Conservation (phyloP, 1,284 basidiomycete species). For the Agroathelia rolfsii region DNA sequence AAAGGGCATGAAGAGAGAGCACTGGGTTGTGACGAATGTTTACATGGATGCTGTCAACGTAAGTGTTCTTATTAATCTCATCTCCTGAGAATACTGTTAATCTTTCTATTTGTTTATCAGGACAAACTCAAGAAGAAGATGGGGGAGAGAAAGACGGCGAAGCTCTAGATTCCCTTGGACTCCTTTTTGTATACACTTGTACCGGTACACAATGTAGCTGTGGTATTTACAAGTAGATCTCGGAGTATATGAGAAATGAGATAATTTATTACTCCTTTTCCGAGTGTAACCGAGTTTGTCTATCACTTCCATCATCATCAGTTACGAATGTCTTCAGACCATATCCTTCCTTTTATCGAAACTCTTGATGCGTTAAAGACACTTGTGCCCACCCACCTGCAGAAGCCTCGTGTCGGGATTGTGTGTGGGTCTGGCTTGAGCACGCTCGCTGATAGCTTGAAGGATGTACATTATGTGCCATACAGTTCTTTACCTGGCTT, state of each 20-base stretch:
- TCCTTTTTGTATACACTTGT: neutral
- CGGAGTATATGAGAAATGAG: no score
- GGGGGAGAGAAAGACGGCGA: slow-evolving; percentile 1
- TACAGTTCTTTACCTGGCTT: slow-evolving; percentile 61
- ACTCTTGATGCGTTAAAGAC: slow-evolving; percentile 28
- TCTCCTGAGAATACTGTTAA: neutral
- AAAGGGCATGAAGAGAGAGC: slow-evolving; percentile 81
- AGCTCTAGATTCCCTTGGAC: neutral
- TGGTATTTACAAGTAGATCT: slow-evolving; percentile 1
- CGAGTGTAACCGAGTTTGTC: no score
- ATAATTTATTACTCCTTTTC: no score
- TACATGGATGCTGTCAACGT: slow-evolving; percentile 89
- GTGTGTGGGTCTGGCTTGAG: slow-evolving; percentile 72
- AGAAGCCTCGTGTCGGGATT: slow-evolving; percentile 57
- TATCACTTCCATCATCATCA: no score
- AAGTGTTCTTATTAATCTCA: slow-evolving; percentile 17
- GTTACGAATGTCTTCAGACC: no score
- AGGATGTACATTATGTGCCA: slow-evolving; percentile 43
- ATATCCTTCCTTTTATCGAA: slow-evolving; percentile 26
- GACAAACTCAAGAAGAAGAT: slow-evolving; percentile 13
- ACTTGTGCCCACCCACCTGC: slow-evolving; percentile 33
- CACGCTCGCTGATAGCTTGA: slow-evolving; percentile 49
- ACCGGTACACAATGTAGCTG: neutral
- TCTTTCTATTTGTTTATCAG: slow-evolving; percentile 3
- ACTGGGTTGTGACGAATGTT: slow-evolving; percentile 87